Conservation (phyloP, 2,329 filamentous ascomycete species). For the Alternaria conjuncta region DNA sequence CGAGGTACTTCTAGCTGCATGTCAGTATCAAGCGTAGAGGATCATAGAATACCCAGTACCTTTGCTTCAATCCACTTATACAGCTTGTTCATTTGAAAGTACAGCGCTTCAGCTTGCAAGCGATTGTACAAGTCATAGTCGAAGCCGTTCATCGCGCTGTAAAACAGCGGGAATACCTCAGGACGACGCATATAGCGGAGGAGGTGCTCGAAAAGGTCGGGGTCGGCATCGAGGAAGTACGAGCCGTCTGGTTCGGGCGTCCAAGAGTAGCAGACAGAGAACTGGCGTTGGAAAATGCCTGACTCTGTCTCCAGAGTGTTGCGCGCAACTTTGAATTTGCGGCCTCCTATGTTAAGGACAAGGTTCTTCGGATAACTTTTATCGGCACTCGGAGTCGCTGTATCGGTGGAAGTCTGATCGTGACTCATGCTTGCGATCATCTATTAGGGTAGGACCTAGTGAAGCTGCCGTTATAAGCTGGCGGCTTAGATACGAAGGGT, state of each 20-base stretch:
- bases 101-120: constrained; percentile 43
- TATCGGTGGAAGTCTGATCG: no score
- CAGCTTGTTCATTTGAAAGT: constrained; percentile 42
- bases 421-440: no score
- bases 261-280: constrained; percentile 13
- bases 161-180: constrained; percentile 41
- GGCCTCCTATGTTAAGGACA: neutral
- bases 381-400: no score
- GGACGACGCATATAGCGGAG: constrained; percentile 31
- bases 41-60: neutral
- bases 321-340: constrained; percentile 12
- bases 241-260: constrained; percentile 30
- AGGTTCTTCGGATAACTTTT: no score
- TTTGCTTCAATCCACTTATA: constrained; percentile 37
- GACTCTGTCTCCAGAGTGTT: constrained; percentile 16
- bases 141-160: constrained; percentile 33
- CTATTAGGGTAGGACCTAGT: no score
- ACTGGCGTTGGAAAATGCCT: constrained; percentile 8
- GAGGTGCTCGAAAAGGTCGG: constrained; percentile 39
- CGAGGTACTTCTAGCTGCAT: constrained; percentile 21
- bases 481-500: no score
- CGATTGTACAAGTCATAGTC: constrained; percentile 45
- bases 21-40: no score
- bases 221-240: constrained; percentile 52
- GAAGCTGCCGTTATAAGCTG: no score